Base-by-base conservation (phyloP, 495 filamentous ascomycete genomes). In the Saxispiralis lemnorum region DNA sequence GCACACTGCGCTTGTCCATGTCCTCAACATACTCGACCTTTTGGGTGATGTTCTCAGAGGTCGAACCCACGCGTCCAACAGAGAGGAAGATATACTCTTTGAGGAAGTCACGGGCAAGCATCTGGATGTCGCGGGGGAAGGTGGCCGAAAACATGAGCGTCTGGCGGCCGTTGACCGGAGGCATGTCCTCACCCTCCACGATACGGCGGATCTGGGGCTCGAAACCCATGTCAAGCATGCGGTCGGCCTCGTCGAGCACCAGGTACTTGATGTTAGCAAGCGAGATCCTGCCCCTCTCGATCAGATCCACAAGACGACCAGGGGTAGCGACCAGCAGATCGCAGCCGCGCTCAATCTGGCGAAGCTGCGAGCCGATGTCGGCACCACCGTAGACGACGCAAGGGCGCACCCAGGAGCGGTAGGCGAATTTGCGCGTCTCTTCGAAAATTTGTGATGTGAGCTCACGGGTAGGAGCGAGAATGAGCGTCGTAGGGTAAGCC, bases 161-260 rank as follows among this genome's bases (percentile, higher is more conserved):
- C 64, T 96, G 92, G 56, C 92, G 85, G 53, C 70, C 65, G 45
- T 81, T 68, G 48, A 85, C 83, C 36, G 66, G 63, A 31, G 92
- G 89, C 89, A 96, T 95, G 58, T 97, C 89, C 65, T 94, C 89
- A 48, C 82, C 83, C 64, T 97, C 87, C 18, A 97, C 87, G 54
- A 97, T 96, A 52, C 89, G 81, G 51, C 89, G 87, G 61, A 97
- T 95, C 65, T 97, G 89, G 55, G 89, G 89, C 70, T 97, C 89
- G 72, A 97, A 97, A 81, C 89, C 89, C 89, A 97, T 96, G 69
- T 97, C 89, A 72, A 97, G 68, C 89, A 97, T 96, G 63, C 92
- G 92, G 69, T 97, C 89, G 62, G 89, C 89, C 72, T 97, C 89
- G 54, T 97, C 89, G 31, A 97, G 81, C 51, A 97, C 83, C n/a